Evolutionary conservation across 768 basidiomycete species (phyloP).

Genomic region (Albatrellus ellisii): DNA sequence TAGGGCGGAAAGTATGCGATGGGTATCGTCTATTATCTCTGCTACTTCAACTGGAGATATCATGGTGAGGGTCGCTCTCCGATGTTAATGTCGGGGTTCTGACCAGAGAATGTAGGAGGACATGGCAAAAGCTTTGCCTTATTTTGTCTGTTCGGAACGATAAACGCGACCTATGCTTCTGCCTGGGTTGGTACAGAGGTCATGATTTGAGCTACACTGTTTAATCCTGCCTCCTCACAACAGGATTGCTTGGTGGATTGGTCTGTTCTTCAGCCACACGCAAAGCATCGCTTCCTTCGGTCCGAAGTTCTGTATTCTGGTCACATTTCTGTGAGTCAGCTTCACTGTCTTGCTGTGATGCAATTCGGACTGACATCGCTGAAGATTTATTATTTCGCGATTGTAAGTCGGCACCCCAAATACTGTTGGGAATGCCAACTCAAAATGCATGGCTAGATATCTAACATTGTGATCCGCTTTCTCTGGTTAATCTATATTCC

Average conservation of each 20-base stretch:
- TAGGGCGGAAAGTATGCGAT: conserved; percentile 78
- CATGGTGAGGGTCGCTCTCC: conserved; percentile 27
- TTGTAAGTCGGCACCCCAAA: conserved; percentile 32
- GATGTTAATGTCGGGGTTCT: too few species aligned
- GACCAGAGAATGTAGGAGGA: conserved; percentile 20
- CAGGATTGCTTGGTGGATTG: conserved; percentile 89
- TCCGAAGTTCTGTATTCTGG: conserved; percentile 62
- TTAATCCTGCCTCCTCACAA: not conserved
- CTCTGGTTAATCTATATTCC: conserved; percentile 76
- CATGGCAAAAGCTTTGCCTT: conserved; percentile 42
- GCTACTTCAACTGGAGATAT: conserved; percentile 73
- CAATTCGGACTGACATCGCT: not conserved
- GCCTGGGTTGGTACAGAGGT: conserved; percentile 82
- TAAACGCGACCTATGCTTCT: conserved; percentile 58
- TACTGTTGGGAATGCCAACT: not conserved
- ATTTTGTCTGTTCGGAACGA: conserved; percentile 51
- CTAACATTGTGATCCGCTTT: conserved; percentile 69
- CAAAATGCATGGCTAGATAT: conserved; percentile 31
- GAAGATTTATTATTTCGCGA: conserved; percentile 68
- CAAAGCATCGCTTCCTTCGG: conserved; percentile 50
- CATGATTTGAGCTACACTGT: too few species aligned
- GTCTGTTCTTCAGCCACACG: conserved; percentile 58
- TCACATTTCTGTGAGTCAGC: conserved; percentile 35
- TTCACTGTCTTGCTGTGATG: not conserved
- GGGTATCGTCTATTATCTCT: conserved; percentile 50